These are phyloP conservation scores for Juglanconis oblonga DNA, from an alignment of 2,329 filamentous ascomycete species.

Conservation along the genomic window DNA sequence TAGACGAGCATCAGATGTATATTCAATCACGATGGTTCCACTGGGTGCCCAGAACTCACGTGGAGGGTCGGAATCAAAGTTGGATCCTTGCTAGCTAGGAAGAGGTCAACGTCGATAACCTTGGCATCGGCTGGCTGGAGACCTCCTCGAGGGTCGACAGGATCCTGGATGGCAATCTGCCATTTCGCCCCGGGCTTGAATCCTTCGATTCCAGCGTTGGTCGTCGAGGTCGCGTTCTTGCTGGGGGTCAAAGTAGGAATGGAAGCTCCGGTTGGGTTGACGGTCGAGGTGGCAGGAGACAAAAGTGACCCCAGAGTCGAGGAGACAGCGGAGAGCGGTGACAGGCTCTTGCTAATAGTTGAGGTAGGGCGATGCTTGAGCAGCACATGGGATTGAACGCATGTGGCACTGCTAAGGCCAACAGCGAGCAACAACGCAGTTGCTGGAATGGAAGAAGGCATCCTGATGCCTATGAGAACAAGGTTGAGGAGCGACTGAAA, in stretches of 20 bases:
- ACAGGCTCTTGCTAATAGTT: neutral
- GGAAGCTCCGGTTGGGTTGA: neutral
- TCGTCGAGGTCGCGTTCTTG: neutral
- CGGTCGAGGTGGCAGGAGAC: neutral
- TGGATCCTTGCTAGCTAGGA: constrained; percentile 12
- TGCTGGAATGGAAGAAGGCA: constrained; percentile 10
- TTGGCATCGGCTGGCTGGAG: constrained; percentile 12
- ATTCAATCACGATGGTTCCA: too few relatives aligned
- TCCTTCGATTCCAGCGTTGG: neutral
- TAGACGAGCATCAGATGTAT: neutral
- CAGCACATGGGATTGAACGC: neutral
- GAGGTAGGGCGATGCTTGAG: neutral
- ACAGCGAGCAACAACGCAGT: constrained; percentile 10
- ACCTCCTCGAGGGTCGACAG: constrained; percentile 9
- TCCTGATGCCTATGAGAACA: constrained; percentile 9
- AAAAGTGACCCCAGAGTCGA: neutral
- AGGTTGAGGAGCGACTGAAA: neutral
- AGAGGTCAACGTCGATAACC: constrained; percentile 14
- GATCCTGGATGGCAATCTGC: constrained; percentile 16
- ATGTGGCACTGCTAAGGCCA: constrained; percentile 6
- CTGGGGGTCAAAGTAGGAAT: neutral
- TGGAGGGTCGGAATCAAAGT: constrained; percentile 10
- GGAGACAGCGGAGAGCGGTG: neutral
- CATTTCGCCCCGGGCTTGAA: constrained; percentile 15
- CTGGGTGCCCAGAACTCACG: neutral